These are phyloP conservation scores for Zoysia pacifica DNA, from an alignment of 176 grass and related monocot genomes.

Conservation along the genomic window DNA sequence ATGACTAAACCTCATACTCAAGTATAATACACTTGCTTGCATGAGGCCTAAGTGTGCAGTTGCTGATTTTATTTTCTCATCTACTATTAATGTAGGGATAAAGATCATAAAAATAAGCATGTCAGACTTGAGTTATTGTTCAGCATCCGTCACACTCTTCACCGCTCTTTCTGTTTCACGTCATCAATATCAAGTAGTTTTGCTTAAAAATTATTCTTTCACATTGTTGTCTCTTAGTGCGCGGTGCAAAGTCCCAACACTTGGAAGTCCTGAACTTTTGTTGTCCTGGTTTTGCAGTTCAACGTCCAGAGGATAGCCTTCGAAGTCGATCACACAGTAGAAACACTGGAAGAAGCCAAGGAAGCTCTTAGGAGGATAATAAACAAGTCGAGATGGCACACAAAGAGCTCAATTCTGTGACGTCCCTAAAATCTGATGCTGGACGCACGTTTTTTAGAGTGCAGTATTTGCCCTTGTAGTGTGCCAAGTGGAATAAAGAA, in stretches of 20 bases:
- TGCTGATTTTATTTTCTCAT: background rate
- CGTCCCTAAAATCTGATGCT: slow-evolving; percentile 16
- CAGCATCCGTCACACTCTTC: background rate
- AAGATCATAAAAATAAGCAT: background rate
- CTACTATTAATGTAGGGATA: background rate
- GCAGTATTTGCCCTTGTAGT: background rate
- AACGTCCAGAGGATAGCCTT: slow-evolving; percentile 80
- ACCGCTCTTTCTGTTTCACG: background rate
- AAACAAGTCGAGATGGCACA: slow-evolving; percentile 48
- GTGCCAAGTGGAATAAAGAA: background rate
- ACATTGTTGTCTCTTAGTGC: background rate
- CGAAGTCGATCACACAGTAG: slow-evolving; percentile 53
- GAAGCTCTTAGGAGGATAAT: slow-evolving; percentile 65
- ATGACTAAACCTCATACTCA: background rate
- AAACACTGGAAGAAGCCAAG: slow-evolving; percentile 74
- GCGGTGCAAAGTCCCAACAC: background rate
- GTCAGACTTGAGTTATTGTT: background rate
- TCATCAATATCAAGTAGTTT: background rate
- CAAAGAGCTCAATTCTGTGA: slow-evolving; percentile 7
- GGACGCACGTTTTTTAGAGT: background rate
- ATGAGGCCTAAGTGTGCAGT: background rate
- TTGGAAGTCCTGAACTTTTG: background rate
- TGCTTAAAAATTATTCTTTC: background rate
- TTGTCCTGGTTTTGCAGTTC: slow-evolving; percentile 43
- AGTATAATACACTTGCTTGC: slow-evolving; percentile 4